phyloP scores from a whole-genome alignment of 2,329 filamentous ascomycete genomes.

The Chalara sp. region DNA sequence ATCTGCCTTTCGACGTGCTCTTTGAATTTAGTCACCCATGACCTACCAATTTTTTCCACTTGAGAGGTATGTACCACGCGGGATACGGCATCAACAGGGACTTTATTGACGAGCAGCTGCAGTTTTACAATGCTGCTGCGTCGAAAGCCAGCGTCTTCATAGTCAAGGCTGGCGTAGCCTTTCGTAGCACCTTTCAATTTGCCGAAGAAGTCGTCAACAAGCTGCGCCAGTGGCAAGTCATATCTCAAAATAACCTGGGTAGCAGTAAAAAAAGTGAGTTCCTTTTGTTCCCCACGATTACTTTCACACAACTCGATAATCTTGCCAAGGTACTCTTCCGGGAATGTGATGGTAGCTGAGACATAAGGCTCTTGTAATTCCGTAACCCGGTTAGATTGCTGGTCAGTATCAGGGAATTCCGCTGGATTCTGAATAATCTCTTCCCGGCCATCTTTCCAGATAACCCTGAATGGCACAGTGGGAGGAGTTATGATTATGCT shows the following conservation, averaged over 20 bases:
- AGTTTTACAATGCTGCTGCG: constrained; percentile 77
- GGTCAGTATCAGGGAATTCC: constrained; percentile 69
- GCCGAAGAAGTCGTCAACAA: constrained; percentile 96
- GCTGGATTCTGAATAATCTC: constrained; percentile 78
- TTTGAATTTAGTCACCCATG: constrained; percentile 95
- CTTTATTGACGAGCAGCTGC: constrained; percentile 88
- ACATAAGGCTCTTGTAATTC: constrained; percentile 72
- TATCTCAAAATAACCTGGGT: constrained; percentile 95
- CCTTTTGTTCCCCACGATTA: constrained; percentile 81
- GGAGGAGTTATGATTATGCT: constrained; percentile 97
- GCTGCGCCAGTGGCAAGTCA: constrained; percentile 75
- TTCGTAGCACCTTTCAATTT: constrained; percentile 92
- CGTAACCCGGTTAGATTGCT: constrained; percentile 42
- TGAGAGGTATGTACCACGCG: constrained; percentile 81
- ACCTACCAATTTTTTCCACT: constrained; percentile 69
- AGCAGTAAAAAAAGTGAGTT: constrained; percentile 83
- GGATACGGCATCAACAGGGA: constrained; percentile 89
- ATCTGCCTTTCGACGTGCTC: constrained; percentile 94
- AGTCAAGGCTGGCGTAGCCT: constrained; percentile 92
- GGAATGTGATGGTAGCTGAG: constrained; percentile 77
- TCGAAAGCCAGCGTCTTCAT: constrained; percentile 89
- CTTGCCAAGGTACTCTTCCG: constrained; percentile 87
- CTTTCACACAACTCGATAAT: constrained; percentile 92
- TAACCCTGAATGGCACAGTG: constrained; percentile 83
- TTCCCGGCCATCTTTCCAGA: constrained; percentile 72